phyloP scores from a whole-genome alignment of 1,284 basidiomycete genomes.

The Melampsora americana region DNA sequence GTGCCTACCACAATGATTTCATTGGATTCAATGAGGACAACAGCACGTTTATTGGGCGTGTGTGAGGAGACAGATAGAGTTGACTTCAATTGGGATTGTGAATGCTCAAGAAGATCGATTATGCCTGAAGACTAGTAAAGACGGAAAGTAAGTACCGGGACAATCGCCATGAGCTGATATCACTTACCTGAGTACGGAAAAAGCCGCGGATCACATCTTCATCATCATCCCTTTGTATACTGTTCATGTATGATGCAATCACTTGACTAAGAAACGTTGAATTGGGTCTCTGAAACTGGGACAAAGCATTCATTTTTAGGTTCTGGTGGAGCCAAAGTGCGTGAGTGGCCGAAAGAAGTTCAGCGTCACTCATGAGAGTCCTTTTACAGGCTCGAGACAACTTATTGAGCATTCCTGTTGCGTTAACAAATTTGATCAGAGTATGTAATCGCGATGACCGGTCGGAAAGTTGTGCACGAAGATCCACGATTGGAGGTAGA shows the following conservation, averaged over 20 bases:
- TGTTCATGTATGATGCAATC: conserved; percentile 65
- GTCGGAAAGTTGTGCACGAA: conserved; percentile 72
- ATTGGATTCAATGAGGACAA: conserved; percentile 49
- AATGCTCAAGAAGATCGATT: conserved; percentile 11
- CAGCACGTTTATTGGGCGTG: conserved; percentile 28
- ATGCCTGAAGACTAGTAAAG: conserved; percentile 26
- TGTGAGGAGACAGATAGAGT: conserved; percentile 30
- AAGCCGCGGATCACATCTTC: conserved; percentile 80
- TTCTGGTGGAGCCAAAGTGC: conserved; percentile 83
- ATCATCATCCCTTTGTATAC: conserved; percentile 56
- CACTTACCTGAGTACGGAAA: conserved; percentile 68
- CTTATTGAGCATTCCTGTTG: conserved; percentile 72
- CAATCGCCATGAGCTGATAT: neutral
- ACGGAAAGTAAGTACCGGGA: neutral
- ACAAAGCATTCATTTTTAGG: conserved; percentile 57
- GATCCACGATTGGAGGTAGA: conserved; percentile 71
- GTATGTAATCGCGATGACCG: conserved; percentile 72
- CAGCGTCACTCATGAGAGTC: conserved; percentile 75
- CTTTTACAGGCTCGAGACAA: conserved; percentile 76
- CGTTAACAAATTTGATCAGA: conserved; percentile 81
- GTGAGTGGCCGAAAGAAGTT: conserved; percentile 76
- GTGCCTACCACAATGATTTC: conserved; percentile 47
- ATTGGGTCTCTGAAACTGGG: conserved; percentile 43
- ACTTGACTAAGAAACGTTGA: conserved; percentile 51
- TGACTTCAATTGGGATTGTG: conserved; percentile 42